Conservation (phyloP, 1,284 basidiomycete genomes). For the Microbotryum violaceum region DNA sequence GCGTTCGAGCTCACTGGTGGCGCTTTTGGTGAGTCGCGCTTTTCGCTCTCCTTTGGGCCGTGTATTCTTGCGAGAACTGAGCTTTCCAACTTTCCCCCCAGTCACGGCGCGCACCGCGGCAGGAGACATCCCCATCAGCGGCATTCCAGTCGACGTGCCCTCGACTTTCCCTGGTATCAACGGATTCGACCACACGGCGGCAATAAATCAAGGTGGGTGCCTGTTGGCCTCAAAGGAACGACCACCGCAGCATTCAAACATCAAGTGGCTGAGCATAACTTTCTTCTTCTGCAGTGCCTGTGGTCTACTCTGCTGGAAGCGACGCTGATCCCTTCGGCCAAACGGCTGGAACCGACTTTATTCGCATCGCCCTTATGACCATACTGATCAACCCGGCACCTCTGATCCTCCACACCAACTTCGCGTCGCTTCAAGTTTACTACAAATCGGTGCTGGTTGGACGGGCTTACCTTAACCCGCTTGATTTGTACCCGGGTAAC, state of each 20-base stretch:
- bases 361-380: constrained; percentile 44
- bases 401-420: constrained; percentile 55
- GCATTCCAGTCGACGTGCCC: constrained; percentile 50
- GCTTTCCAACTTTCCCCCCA: background rate
- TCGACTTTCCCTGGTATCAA: constrained; percentile 6
- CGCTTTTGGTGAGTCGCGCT: constrained; percentile 12
- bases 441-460: constrained; percentile 49
- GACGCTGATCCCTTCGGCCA: constrained; percentile 14
- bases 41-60: too few species aligned
- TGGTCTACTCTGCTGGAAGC: constrained; percentile 13
- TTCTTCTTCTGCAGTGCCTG: constrained; percentile 31
- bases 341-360: constrained; percentile 10
- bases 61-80: background rate
- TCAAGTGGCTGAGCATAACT: constrained; percentile 29
- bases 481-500: constrained; percentile 53
- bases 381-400: constrained; percentile 60
- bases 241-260: background rate
- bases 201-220: constrained; percentile 23
- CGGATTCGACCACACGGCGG: constrained; percentile 33
- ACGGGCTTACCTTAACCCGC: constrained; percentile 42
- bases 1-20: constrained; percentile 17
- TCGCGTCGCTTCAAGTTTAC: constrained; percentile 54
- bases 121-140: constrained; percentile 58
- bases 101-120: constrained; percentile 59
- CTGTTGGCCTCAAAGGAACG: constrained; percentile 8